Conservation (phyloP, 169 alveolate genomes). For the Babesia sp. region DNA sequence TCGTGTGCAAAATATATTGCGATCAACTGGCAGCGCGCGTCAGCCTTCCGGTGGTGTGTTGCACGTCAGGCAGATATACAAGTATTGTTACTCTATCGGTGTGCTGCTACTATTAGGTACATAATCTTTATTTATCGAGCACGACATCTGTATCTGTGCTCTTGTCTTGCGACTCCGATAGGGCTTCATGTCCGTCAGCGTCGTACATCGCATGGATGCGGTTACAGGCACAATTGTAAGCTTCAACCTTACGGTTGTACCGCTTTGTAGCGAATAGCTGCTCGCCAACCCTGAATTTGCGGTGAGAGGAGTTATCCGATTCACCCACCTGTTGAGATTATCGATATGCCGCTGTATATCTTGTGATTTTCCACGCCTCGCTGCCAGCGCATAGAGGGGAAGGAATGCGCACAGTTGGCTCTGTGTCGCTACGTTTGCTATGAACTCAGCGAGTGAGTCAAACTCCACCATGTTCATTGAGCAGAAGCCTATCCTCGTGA, state of each 20-base stretch:
- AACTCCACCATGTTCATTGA: constrained; percentile 32
- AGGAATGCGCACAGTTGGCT: constrained; percentile 28
- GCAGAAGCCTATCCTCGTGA: constrained; percentile 20
- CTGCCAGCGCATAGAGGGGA: constrained; percentile 21
- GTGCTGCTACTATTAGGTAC: background rate
- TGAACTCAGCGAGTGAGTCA: constrained; percentile 30
- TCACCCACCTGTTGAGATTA: background rate
- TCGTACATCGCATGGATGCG: constrained; percentile 9
- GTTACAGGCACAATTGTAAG: constrained; percentile 3
- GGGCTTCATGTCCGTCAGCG: background rate
- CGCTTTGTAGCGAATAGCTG: background rate
- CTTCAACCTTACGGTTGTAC: background rate
- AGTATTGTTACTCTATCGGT: background rate
- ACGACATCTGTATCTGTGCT: background rate
- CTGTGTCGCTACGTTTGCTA: constrained; percentile 19
- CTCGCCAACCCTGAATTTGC: constrained; percentile 8
- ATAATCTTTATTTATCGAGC: background rate
- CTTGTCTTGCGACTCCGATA: background rate
- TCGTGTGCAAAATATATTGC: background rate
- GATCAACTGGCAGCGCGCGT: background rate
- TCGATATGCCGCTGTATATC: constrained; percentile 11
- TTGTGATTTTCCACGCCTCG: constrained; percentile 23
- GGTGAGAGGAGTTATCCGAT: background rate
- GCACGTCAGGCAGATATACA: background rate
- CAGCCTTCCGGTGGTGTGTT: constrained; percentile 2